phyloP scores from a whole-genome alignment of 352 stramenopile species.

The Phytophthora pinifolia region DNA sequence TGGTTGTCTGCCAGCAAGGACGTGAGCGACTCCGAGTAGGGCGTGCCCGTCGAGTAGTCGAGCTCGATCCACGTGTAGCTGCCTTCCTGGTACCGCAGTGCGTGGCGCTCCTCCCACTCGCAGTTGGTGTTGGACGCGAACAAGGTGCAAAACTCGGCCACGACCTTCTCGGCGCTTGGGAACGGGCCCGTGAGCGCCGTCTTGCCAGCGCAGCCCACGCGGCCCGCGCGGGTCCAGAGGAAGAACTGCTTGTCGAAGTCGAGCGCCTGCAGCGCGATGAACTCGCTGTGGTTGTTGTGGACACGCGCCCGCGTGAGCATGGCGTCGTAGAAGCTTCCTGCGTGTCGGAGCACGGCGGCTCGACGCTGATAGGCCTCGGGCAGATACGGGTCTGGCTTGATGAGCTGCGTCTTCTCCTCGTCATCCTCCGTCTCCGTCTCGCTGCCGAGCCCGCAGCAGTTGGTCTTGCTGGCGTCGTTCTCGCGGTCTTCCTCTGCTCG shows the following conservation, averaged over 20 bases:
- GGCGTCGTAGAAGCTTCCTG: constrained; percentile 50
- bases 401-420: constrained; percentile 26
- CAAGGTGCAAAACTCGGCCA: constrained; percentile 46
- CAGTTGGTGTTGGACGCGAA: constrained; percentile 55
- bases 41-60: constrained; percentile 50
- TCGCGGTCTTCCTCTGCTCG: constrained; percentile 11
- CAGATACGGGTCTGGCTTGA: constrained; percentile 58
- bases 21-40: constrained; percentile 43
- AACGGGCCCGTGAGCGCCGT: constrained; percentile 49
- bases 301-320: constrained; percentile 69
- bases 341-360: constrained; percentile 42
- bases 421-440: constrained; percentile 28
- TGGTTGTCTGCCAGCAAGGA: constrained; percentile 35
- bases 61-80: constrained; percentile 79
- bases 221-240: constrained; percentile 51
- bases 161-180: constrained; percentile 32
- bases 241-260: constrained; percentile 48
- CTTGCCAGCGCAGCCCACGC: constrained; percentile 47
- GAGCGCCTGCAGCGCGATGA: constrained; percentile 63
- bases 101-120: constrained; percentile 57
- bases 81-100: constrained; percentile 50
- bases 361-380: constrained; percentile 38
- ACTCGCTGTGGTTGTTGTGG: constrained; percentile 65
- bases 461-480: constrained; percentile 9
- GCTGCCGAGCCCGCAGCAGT: constrained; percentile 13